Conservation (phyloP, 176 grass and related monocot genomes). For the Avena atlantica region DNA sequence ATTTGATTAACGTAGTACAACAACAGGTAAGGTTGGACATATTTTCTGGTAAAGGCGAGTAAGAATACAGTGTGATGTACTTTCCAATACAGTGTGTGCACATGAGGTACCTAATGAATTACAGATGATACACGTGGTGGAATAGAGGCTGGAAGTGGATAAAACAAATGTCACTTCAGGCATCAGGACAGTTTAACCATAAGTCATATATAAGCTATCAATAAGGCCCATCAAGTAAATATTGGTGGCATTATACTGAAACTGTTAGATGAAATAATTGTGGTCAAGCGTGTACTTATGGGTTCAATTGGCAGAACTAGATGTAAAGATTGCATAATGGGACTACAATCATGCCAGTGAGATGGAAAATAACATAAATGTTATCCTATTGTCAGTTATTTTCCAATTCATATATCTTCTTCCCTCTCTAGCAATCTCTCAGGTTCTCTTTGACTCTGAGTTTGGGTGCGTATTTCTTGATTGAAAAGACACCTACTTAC, state of each 20-base stretch:
- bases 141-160: not conserved
- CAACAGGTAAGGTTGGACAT: not conserved
- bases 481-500: not conserved
- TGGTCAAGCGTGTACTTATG: not conserved
- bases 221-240: not conserved
- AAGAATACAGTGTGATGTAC: not conserved
- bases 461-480: not conserved
- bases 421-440: not conserved
- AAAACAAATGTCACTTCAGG: not conserved
- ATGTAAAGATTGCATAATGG: not conserved
- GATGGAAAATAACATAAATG: not conserved
- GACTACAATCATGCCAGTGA: not conserved
- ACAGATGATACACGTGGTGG: not conserved
- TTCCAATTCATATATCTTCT: not conserved
- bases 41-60: not conserved
- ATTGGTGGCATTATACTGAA: conserved; percentile 7
- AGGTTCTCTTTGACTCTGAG: not conserved
- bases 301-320: conserved; percentile 13
- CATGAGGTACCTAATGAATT: not conserved
- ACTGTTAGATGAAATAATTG: not conserved
- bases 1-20: not conserved
- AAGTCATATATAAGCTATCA: not conserved
- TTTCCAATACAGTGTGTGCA: not conserved
- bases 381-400: not conserved
- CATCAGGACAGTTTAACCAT: not conserved